Evolutionary conservation across 768 basidiomycete species (phyloP).

Genomic region (Termitomyces sp.): DNA sequence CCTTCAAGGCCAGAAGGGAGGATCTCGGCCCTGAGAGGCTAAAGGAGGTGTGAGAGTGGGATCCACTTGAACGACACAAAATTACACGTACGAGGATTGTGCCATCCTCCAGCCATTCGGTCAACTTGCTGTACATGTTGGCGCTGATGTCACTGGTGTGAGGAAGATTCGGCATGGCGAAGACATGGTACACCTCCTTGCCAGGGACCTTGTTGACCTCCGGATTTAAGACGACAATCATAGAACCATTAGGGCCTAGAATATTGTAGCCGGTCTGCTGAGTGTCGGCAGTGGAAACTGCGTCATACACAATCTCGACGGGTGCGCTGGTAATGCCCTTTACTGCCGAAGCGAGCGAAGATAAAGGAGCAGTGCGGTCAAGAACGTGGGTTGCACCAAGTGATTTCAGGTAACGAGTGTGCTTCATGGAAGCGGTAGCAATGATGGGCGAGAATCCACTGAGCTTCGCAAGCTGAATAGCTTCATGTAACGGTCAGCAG

Average conservation of each 20-base stretch:
- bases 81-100: constrained; percentile 29
- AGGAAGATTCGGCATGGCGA: constrained; percentile 24
- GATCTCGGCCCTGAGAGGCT: constrained; percentile 45
- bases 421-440: constrained; percentile 28
- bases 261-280: constrained; percentile 34
- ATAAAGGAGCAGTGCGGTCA: constrained; percentile 18
- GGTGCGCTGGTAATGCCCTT: constrained; percentile 17
- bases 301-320: constrained; percentile 25
- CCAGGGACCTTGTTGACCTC: constrained; percentile 8
- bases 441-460: constrained; percentile 42
- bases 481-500: constrained; percentile 25
- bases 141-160: constrained; percentile 18
- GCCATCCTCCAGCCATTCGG: constrained; percentile 31
- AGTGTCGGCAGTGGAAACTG: constrained; percentile 33
- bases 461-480: constrained; percentile 34
- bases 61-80: background rate
- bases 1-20: constrained; percentile 43
- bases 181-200: constrained; percentile 15
- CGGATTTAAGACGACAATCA: constrained; percentile 23
- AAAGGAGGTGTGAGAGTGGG: background rate
- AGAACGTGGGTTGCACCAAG: constrained; percentile 39
- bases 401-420: constrained; percentile 27
- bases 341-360: constrained; percentile 4
- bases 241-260: constrained; percentile 35
- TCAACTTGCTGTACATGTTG: constrained; percentile 23